These are phyloP conservation scores for Corylus heterophylla DNA, from an alignment of 306 rosid genomes.

Conservation along the genomic window DNA sequence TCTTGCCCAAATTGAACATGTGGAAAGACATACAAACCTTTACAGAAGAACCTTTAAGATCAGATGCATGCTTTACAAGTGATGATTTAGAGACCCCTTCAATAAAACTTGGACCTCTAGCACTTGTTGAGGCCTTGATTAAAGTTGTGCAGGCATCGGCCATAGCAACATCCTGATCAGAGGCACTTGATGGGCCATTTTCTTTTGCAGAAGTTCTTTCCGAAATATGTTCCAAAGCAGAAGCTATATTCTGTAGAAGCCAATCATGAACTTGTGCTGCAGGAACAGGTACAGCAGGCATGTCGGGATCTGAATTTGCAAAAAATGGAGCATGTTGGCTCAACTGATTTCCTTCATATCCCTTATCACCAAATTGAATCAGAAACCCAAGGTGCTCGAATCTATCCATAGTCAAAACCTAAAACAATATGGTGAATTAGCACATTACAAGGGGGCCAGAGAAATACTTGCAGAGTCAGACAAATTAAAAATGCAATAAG, in stretches of 20 bases:
- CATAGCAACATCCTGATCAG: slow-evolving; percentile 97
- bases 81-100: slow-evolving; percentile 95
- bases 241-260: slow-evolving; percentile 75
- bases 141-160: slow-evolving; percentile 75
- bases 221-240: slow-evolving; percentile 79
- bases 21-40: slow-evolving; percentile 61
- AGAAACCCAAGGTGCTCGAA: slow-evolving; percentile 96
- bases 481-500: slow-evolving; percentile 7
- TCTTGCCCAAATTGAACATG: neutral
- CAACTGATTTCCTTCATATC: slow-evolving; percentile 65
- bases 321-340: slow-evolving; percentile 93
- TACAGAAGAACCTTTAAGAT: slow-evolving; percentile 82
- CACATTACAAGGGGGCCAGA: slow-evolving; percentile 21
- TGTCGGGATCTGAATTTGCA: slow-evolving; percentile 96
- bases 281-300: slow-evolving; percentile 97
- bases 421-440: slow-evolving; percentile 33
- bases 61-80: slow-evolving; percentile 81
- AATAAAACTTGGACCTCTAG: slow-evolving; percentile 80
- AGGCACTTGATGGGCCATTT: slow-evolving; percentile 66
- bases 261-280: slow-evolving; percentile 89
- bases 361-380: slow-evolving; percentile 86
- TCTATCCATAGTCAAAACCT: slow-evolving; percentile 92
- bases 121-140: slow-evolving; percentile 52
- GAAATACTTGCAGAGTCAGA: slow-evolving; percentile 18
- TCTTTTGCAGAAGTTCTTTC: slow-evolving; percentile 83